Percentiles rank a stretch among this genome's conserved stretches.
Evolutionary conservation across 805 yeast species (phyloP).

Genomic region (Candida suzukii): DNA sequence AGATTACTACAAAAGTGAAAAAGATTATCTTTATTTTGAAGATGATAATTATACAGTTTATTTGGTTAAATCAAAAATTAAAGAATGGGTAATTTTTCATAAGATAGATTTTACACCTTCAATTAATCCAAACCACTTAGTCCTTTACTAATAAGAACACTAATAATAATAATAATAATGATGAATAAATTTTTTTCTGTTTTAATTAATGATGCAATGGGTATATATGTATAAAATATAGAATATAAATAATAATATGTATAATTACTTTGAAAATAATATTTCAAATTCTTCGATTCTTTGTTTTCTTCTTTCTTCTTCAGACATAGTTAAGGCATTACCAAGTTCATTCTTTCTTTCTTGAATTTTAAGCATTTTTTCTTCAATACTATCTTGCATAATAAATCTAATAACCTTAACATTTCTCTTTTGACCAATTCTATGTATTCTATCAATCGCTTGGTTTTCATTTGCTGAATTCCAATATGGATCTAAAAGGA

Average conservation of each 20-base stretch:
- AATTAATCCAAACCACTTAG: conserved; percentile 14
- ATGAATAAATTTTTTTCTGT: too few species aligned
- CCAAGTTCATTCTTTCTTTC: conserved; percentile 76
- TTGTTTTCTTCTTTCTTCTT: conserved; percentile 63
- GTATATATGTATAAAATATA: neutral
- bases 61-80: conserved; percentile 16
- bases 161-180: too few species aligned
- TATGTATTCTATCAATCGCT: conserved; percentile 84
- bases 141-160: conserved; percentile 16
- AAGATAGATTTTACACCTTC: conserved; percentile 10
- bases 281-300: conserved; percentile 68
- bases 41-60: conserved; percentile 16
- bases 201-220: neutral
- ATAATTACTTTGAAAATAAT: conserved; percentile 37
- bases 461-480: conserved; percentile 87
- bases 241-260: neutral
- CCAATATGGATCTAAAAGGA: conserved; percentile 98
- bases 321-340: conserved; percentile 71
- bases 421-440: conserved; percentile 74
- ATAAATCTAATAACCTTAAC: conserved; percentile 79
- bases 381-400: conserved; percentile 78
- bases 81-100: conserved; percentile 22
- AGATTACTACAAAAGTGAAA: conserved; percentile 21
- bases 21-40: conserved; percentile 14
- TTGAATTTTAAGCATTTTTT: conserved; percentile 80